Evolutionary conservation across 2,329 filamentous ascomycete genomes (phyloP).

Genomic region (Botryotinia narcissicola): DNA sequence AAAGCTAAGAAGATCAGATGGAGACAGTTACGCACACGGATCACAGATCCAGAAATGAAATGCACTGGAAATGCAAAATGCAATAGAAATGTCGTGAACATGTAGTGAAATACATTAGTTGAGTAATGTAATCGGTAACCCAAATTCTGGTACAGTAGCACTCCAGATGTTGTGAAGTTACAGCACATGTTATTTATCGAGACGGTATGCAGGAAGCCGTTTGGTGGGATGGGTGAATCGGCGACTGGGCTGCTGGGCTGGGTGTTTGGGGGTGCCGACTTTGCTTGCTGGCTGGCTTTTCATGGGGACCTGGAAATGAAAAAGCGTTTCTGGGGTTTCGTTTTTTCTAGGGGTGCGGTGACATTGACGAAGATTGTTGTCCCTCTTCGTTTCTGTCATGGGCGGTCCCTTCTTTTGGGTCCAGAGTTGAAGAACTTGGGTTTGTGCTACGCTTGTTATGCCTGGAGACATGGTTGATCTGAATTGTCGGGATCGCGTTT

Average conservation of each 20-base stretch:
- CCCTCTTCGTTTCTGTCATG: background rate
- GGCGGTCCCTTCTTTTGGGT: conserved; percentile 4
- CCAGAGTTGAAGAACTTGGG: background rate
- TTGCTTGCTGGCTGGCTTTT: background rate
- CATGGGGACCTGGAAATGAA: background rate
- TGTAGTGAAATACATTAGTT: background rate
- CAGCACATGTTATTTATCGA: conserved; percentile 20
- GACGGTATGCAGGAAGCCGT: conserved; percentile 21
- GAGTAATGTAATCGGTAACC: background rate
- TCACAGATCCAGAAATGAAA: background rate
- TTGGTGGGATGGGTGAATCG: conserved; percentile 16
- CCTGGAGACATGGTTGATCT: background rate
- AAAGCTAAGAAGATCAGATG: conserved; percentile 9
- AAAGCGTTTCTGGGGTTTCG: background rate
- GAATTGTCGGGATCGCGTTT: conserved; percentile 5
- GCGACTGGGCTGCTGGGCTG: conserved; percentile 15
- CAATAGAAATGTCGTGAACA: background rate
- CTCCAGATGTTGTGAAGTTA: conserved; percentile 4
- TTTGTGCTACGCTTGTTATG: background rate
- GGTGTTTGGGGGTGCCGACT: background rate
- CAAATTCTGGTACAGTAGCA: conserved; percentile 1
- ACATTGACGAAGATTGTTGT: background rate
- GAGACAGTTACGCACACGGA: conserved; percentile 4
- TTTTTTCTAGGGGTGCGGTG: background rate
- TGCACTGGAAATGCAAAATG: background rate